Percentiles rank a stretch among this genome's conserved stretches.
Conservation (phyloP, 208 protist species). For the Wallacemonas sp. region DNA sequence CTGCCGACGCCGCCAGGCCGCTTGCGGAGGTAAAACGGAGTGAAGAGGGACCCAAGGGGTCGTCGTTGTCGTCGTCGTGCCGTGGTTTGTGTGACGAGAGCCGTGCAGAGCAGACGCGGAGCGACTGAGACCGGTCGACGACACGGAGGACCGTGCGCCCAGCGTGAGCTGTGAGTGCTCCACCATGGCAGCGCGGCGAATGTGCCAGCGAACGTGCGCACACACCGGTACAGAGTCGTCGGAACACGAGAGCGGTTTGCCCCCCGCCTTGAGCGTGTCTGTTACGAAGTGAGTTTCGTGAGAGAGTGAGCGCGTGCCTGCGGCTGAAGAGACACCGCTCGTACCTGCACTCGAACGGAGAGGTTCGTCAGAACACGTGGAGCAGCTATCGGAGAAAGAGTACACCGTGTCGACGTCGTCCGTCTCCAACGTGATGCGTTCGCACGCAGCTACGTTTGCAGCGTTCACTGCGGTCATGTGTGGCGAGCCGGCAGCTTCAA, state of each 20-base stretch:
- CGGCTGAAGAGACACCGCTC: no score
- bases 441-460: no score
- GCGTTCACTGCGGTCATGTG: no score
- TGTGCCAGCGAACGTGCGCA: conserved; percentile 1
- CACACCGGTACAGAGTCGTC: neutral
- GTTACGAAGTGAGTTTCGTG: no score
- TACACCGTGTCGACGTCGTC: conserved; percentile 7
- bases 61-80: neutral
- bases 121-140: conserved; percentile 7
- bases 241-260: neutral
- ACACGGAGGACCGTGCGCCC: neutral
- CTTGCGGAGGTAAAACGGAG: neutral
- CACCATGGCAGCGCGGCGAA: neutral
- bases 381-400: conserved; percentile 11
- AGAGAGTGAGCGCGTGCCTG: no score
- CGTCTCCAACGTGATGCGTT: neutral
- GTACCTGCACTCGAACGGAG: no score
- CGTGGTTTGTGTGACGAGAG: neutral
- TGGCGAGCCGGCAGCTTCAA: no score
- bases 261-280: no score
- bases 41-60: conserved; percentile 15
- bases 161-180: neutral
- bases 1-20: neutral
- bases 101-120: neutral
- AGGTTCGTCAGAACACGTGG: neutral